Evolutionary conservation across 176 grass and related monocot species (phyloP).

Genomic region (Triticum turgidum): DNA sequence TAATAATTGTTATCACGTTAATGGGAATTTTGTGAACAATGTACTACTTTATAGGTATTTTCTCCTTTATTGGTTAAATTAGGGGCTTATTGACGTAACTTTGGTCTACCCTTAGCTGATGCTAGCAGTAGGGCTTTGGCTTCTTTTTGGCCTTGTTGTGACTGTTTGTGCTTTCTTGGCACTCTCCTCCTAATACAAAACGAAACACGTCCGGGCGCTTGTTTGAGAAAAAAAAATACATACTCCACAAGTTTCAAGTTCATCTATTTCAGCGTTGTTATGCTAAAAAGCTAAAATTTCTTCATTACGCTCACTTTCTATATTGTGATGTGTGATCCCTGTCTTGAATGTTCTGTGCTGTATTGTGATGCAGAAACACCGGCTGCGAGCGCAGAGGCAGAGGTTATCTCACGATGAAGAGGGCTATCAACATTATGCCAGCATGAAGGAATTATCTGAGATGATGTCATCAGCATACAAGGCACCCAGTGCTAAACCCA

Average conservation of each 20-base stretch:
- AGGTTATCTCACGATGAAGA: neutral
- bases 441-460: neutral
- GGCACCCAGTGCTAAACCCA: slow-evolving; percentile 1
- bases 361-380: slow-evolving; percentile 37
- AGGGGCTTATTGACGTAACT: neutral
- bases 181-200: too few species aligned
- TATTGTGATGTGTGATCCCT: neutral
- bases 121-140: too few species aligned
- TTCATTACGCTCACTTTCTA: slow-evolving; percentile 21
- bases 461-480: neutral
- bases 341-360: slow-evolving; percentile 8
- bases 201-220: too few species aligned
- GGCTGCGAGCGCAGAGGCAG: neutral
- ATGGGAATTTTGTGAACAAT: neutral
- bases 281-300: neutral
- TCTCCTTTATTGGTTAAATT: neutral
- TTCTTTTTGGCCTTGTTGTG: too few species aligned
- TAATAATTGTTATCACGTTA: neutral
- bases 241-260: neutral
- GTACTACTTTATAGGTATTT: neutral
- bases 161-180: too few species aligned
- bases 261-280: neutral
- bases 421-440: neutral
- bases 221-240: neutral
- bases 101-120: too few species aligned